Base-by-base conservation (phyloP, 2,329 filamentous ascomycete species). In the Exophiala lecanii-corni region DNA sequence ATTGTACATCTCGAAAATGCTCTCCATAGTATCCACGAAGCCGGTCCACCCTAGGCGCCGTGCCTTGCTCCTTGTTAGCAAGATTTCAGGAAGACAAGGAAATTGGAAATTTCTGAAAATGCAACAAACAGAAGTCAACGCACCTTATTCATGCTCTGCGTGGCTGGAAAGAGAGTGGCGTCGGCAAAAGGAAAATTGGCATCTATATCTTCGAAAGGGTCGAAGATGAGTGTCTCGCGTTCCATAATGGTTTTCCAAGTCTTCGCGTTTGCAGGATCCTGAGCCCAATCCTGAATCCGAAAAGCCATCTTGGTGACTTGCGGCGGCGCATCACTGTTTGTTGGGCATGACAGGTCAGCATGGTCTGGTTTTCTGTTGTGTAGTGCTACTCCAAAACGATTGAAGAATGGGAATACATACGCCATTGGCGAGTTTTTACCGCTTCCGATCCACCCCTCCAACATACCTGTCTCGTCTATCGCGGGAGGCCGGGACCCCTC, bases 231-330 rank as follows among this genome's bases (percentile, higher is more conserved):
- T 1, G 59, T 55, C 45, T 74, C 54, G 52, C 66, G 57, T 36
- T 59, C 43, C 17, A 63, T 62, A 6, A 75, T 57, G 45, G 69
- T 64, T 20, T 57, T 57, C 72, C 72, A 75, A 1, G 68, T 66
- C 12, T 63, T 50, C 26, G 64, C 56, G 2, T 74, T 69, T 20
- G 68, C 64, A 0, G 59, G 53, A 31, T 63, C 55, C 39, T 64
- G 59, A 1, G 71, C 68, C 73, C 73, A 76, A 13, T 68, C 59
- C 0, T 60, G 55, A 1, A 76, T 53, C 2, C 57, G 64, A 48
- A 70, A 73, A 1, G 57, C 59, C 6, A 60, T 61, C 0, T 64
- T 62, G 7, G 65, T 56, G 6, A 56, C 65, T 5, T 52, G 57
- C 6, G 62, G 61, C 0, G 70, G n/a, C n/a, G n/a, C n/a, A n/a